Conservation (phyloP, 352 stramenopile genomes). For the Phytopythium vexans region DNA sequence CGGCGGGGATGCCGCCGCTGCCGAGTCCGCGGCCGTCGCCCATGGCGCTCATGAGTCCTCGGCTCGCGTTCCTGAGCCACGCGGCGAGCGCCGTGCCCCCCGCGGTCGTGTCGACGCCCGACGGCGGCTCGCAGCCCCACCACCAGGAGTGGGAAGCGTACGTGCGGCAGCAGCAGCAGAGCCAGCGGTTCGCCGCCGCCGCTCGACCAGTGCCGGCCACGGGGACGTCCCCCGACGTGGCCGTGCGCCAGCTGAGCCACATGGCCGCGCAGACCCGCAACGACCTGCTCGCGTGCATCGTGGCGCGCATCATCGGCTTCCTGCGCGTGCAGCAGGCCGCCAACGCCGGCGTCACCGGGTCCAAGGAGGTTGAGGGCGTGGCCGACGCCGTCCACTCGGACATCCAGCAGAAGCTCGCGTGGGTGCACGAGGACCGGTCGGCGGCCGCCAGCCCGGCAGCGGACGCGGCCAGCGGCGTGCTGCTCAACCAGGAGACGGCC, state of each 20-base stretch:
- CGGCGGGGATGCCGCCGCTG: constrained; percentile 1
- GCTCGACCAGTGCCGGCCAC: background rate
- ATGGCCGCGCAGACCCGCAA: constrained; percentile 55
- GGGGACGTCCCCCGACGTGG: constrained; percentile 28
- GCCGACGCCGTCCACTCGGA: constrained; percentile 51
- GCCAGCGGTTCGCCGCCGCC: constrained; percentile 10
- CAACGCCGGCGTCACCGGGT: constrained; percentile 38
- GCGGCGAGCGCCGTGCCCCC: constrained; percentile 3
- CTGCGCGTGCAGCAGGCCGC: constrained; percentile 50
- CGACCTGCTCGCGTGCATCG: constrained; percentile 66
- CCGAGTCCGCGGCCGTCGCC: constrained; percentile 5
- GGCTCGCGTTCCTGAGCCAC: constrained; percentile 12
- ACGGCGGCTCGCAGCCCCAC: constrained; percentile 16
- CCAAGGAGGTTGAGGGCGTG: constrained; percentile 36
- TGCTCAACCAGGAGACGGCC: constrained; percentile 56
- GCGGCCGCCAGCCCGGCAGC: constrained; percentile 8
- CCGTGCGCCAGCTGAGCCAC: constrained; percentile 60
- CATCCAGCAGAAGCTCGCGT: constrained; percentile 57
- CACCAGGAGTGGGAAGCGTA: constrained; percentile 32
- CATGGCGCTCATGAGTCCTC: constrained; percentile 12
- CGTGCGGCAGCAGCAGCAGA: constrained; percentile 21
- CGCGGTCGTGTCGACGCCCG: constrained; percentile 5
- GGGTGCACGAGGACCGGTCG: constrained; percentile 56
- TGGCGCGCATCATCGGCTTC: constrained; percentile 60
- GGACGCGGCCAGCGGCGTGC: constrained; percentile 17